Evolutionary conservation across 2,329 filamentous ascomycete genomes (phyloP).

Genomic region (Fusarium miscanthi): DNA sequence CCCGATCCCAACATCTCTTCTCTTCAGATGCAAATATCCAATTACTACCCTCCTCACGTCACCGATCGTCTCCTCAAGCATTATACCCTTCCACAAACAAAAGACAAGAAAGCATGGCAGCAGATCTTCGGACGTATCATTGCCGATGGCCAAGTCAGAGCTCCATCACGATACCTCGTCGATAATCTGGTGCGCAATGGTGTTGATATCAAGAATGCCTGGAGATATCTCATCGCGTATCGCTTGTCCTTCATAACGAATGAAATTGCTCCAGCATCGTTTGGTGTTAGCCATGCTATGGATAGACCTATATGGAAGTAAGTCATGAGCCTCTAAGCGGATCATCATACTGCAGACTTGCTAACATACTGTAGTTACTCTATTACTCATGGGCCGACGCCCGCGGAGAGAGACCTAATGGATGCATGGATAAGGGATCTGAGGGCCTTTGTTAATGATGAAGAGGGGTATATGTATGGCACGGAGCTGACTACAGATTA

Average conservation of each 20-base stretch:
- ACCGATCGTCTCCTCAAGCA: constrained; percentile 14
- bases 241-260: constrained; percentile 1
- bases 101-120: constrained; percentile 5
- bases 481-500: background rate
- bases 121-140: constrained; percentile 6
- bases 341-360: fast-evolving
- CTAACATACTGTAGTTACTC: background rate
- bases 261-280: background rate
- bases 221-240: constrained; percentile 17
- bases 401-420: background rate
- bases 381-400: background rate
- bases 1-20: background rate
- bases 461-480: background rate
- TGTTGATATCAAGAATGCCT: background rate
- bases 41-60: background rate
- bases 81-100: background rate
- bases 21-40: background rate
- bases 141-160: constrained; percentile 10
- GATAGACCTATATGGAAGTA: constrained; percentile 20
- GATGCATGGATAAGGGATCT: background rate
- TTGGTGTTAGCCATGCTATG: constrained; percentile 21
- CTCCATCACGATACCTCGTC: constrained; percentile 6
- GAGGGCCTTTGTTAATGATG: background rate
- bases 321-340: fast-evolving
- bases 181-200: constrained; percentile 8